Evolutionary conservation across 176 grass and related monocot species (phyloP).

Genomic region (Saccharum officinarum): DNA sequence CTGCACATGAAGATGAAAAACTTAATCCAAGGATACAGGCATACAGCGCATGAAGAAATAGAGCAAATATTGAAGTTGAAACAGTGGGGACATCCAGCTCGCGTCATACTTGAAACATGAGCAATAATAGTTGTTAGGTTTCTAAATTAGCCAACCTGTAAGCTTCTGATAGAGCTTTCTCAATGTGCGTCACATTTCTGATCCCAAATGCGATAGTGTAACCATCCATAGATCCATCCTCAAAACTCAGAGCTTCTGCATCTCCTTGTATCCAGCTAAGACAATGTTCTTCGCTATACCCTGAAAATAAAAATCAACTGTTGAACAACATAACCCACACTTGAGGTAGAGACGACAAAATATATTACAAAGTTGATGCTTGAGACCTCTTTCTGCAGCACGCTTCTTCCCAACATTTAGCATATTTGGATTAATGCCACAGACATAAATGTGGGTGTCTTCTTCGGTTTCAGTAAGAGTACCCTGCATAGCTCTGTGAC

Average conservation of each 20-base stretch:
- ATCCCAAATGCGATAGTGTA: conserved; percentile 97
- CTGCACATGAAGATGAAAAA: not conserved
- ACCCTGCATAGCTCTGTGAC: conserved; percentile 55
- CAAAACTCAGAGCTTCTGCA: conserved; percentile 88
- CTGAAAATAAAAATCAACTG: conserved; percentile 40
- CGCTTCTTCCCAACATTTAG: conserved; percentile 87
- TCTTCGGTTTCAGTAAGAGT: conserved; percentile 64
- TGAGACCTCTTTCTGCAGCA: conserved; percentile 70
- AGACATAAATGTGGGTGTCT: conserved; percentile 88
- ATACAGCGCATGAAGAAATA: not conserved
- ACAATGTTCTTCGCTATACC: conserved; percentile 49
- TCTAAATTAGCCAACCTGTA: conserved; percentile 53
- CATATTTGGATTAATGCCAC: conserved; percentile 97
- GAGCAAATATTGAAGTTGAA: not conserved
- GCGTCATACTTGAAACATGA: not conserved
- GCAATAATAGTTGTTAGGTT: not conserved
- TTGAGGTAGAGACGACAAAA: conserved; percentile 1
- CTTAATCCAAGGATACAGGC: not conserved
- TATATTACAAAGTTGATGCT: not conserved
- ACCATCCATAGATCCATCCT: conserved; percentile 90
- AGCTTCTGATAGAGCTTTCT: conserved; percentile 86
- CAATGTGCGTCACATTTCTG: conserved; percentile 95
- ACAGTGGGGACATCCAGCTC: not conserved
- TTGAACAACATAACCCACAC: conserved; percentile 2
- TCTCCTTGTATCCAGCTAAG: conserved; percentile 89